phyloP scores from a whole-genome alignment of 192 early-diverging fungal species.

The Rhizoclosmatium sp. region DNA sequence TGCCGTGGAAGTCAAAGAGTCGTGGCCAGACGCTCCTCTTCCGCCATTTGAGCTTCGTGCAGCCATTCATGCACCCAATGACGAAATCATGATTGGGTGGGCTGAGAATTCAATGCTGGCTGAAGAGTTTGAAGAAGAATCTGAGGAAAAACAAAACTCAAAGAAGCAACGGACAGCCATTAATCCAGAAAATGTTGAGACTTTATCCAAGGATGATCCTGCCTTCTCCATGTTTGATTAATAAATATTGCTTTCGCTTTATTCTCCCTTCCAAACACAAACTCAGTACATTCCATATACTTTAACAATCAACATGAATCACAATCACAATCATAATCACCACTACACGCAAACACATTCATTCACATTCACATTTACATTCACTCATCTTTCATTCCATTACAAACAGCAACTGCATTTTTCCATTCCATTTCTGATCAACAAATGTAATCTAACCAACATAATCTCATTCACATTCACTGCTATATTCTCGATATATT shows the following conservation, averaged over 20 bases:
- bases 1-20: constrained; percentile 17
- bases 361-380: too few relatives aligned
- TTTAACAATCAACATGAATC: too few relatives aligned
- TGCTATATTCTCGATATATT: too few relatives aligned
- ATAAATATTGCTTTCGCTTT: background rate
- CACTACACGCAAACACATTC: too few relatives aligned
- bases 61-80: constrained; percentile 27
- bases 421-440: too few relatives aligned
- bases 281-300: too few relatives aligned
- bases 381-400: too few relatives aligned
- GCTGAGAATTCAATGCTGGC: constrained; percentile 34
- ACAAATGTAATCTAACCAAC: too few relatives aligned
- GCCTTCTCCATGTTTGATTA: constrained; percentile 36
- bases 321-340: too few relatives aligned
- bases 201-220: constrained; percentile 27
- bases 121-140: background rate
- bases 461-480: too few relatives aligned
- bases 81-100: constrained; percentile 37
- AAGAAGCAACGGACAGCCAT: background rate
- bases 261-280: too few relatives aligned
- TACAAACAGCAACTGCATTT: too few relatives aligned
- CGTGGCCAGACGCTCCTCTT: constrained; percentile 32
- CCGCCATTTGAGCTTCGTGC: constrained; percentile 32
- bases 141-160: background rate
- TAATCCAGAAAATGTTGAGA: constrained; percentile 11